Conservation (phyloP, 2,329 filamentous ascomycete species). For the Fusarium dlaminii region DNA sequence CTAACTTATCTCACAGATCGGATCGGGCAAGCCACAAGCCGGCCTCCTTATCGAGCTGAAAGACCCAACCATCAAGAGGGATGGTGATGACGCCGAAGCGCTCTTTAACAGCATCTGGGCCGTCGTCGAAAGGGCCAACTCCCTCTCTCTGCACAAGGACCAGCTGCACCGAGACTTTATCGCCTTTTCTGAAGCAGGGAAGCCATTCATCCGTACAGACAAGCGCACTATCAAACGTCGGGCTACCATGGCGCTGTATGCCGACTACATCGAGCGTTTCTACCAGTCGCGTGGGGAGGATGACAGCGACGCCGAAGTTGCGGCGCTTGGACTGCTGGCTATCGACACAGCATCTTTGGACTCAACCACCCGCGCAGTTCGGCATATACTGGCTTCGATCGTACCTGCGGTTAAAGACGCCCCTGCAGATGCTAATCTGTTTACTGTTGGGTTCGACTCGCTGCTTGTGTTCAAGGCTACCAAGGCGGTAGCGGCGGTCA, state of each 20-base stretch:
- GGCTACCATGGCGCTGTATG: slow-evolving; percentile 52
- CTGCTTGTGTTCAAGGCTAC: not conserved
- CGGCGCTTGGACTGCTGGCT: not conserved
- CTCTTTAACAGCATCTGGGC: slow-evolving; percentile 57
- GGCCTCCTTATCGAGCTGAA: slow-evolving; percentile 44
- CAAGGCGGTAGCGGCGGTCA: not conserved
- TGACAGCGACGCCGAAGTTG: not conserved
- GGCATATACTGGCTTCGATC: not conserved
- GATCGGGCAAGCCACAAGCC: slow-evolving; percentile 40
- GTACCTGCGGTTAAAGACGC: not conserved
- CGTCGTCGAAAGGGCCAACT: slow-evolving; percentile 55
- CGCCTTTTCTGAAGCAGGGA: slow-evolving; percentile 50
- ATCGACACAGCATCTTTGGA: not conserved
- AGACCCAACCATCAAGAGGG: slow-evolving; percentile 25
- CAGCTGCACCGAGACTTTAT: slow-evolving; percentile 55
- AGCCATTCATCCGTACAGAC: slow-evolving; percentile 56
- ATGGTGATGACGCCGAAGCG: slow-evolving; percentile 10
- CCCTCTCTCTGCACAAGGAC: slow-evolving; percentile 50
- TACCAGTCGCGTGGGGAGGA: slow-evolving; percentile 43
- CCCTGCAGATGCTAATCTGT: not conserved
- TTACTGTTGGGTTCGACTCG: not conserved
- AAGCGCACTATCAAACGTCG: slow-evolving; percentile 57
- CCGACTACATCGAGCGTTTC: slow-evolving; percentile 57
- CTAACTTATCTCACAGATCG: not conserved
- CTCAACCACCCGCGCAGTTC: not conserved